Evolutionary conservation across 176 grass and related monocot species (phyloP), one percentile per base, ranked within the genome.

Genomic region (bread wheat (Triticum aestivum)): DNA sequence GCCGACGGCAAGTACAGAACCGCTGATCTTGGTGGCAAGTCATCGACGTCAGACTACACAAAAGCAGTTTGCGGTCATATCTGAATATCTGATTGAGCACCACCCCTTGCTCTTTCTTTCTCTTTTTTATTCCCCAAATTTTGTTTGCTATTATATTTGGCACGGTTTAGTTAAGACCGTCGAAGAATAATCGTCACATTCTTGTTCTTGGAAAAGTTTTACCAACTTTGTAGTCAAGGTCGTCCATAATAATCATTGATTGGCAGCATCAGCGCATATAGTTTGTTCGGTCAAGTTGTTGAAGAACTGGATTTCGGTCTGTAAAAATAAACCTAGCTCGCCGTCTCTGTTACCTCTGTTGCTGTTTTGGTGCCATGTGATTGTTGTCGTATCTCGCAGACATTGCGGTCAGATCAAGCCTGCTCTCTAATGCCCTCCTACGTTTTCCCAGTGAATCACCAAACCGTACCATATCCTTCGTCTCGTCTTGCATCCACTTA

Each of bases 61-160:
- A 93, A 94, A 83, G 97, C 97, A 76, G 90, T 96, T n/a, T 92
- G 93, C 11, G 90, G 92, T 73, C 87, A 92, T 87, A 88, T 98
- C 83, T 98, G 78, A 59, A 92, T 87, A 88, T 98, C 83, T 98
- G 78, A 59, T 59, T 9, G 7, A 92, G 54, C 61, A 64, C 21
- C 18, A 21, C 32, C 39, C 20, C 18, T 1, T 59, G 78, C 69
- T 58, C 21, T 41, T 80, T 65, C 26, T 70, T 62, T 66, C 68
- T 58, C 56, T 21, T 58, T 20, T 18, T 54, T 52, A 45, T 80
- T 87, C 32, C 9, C 38, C 42, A 9, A 78, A 54, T 72, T 82
- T 89, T 85, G 81, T 69, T 81, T 70, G 51, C 77, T 26, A 30
- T 56, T 49, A 58, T 0, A 1, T 6, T 82, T 77, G 69, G 65